Conservation (phyloP, 345 rosid genomes). For the Populus tremula region DNA sequence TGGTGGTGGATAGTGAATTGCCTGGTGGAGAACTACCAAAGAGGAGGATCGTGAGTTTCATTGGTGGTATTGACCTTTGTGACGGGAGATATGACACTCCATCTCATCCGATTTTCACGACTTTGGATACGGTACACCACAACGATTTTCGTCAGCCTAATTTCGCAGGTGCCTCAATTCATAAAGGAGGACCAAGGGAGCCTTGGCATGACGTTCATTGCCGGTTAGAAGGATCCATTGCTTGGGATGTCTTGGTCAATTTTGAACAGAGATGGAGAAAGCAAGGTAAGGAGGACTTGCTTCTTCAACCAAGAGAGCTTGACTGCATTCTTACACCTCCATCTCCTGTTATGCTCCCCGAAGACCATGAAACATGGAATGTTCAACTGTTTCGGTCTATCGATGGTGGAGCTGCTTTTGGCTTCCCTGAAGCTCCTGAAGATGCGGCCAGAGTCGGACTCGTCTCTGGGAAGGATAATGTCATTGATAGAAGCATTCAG, state of each 20-base stretch:
- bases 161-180: constrained; percentile 30
- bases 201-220: constrained; percentile 58
- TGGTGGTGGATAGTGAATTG: constrained; percentile 40
- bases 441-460: constrained; percentile 38
- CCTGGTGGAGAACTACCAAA: constrained; percentile 14
- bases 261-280: constrained; percentile 55
- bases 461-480: constrained; percentile 31
- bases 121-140: constrained; percentile 28
- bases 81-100: constrained; percentile 58
- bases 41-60: constrained; percentile 48
- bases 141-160: constrained; percentile 47
- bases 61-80: constrained; percentile 59
- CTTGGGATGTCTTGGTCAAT: constrained; percentile 47
- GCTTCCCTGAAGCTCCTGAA: constrained; percentile 35
- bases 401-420: constrained; percentile 46
- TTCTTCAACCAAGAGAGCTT: constrained; percentile 20
- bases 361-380: constrained; percentile 42
- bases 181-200: constrained; percentile 49
- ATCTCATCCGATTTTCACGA: constrained; percentile 41
- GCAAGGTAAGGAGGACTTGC: constrained; percentile 40
- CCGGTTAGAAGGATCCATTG: constrained; percentile 42
- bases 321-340: constrained; percentile 21
- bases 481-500: constrained; percentile 47
- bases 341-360: constrained; percentile 20
- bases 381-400: constrained; percentile 48